Evolutionary conservation across 2,329 filamentous ascomycete species (phyloP).

Genomic region (Fusarium sp.): DNA sequence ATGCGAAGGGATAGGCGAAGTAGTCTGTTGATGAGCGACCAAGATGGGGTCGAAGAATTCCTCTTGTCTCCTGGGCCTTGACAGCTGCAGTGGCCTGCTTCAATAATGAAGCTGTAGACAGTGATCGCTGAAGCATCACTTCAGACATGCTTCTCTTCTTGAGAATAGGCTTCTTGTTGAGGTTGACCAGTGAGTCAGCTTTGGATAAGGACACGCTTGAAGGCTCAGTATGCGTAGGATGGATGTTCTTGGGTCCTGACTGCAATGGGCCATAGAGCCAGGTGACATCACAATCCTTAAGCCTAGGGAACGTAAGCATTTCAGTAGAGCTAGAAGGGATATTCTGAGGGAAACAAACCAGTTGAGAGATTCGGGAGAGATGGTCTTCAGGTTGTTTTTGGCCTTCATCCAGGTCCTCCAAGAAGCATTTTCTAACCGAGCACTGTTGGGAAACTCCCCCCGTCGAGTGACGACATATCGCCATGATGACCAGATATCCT

Average conservation of each 20-base stretch:
- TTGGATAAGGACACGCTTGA: conserved; percentile 60
- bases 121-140: conserved; percentile 87
- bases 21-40: conserved; percentile 76
- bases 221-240: conserved; percentile 55
- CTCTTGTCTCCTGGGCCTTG: conserved; percentile 77
- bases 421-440: conserved; percentile 90
- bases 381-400: conserved; percentile 85
- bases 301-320: conserved; percentile 64
- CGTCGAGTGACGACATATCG: conserved; percentile 86
- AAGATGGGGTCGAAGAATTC: conserved; percentile 63
- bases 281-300: conserved; percentile 96
- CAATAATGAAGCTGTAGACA: conserved; percentile 87
- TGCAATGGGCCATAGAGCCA: conserved; percentile 97
- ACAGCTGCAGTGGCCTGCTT: conserved; percentile 90
- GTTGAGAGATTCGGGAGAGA: conserved; percentile 91
- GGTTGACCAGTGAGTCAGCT: conserved; percentile 71
- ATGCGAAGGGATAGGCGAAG: conserved; percentile 71
- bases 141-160: conserved; percentile 98
- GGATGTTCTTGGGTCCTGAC: conserved; percentile 68
- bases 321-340: neutral
- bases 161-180: conserved; percentile 85
- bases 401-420: conserved; percentile 98
- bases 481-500: conserved; percentile 98
- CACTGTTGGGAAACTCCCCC: conserved; percentile 81
- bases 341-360: conserved; percentile 67